Conservation (phyloP, 2,329 filamentous ascomycete species). For the Botrytis aclada region DNA sequence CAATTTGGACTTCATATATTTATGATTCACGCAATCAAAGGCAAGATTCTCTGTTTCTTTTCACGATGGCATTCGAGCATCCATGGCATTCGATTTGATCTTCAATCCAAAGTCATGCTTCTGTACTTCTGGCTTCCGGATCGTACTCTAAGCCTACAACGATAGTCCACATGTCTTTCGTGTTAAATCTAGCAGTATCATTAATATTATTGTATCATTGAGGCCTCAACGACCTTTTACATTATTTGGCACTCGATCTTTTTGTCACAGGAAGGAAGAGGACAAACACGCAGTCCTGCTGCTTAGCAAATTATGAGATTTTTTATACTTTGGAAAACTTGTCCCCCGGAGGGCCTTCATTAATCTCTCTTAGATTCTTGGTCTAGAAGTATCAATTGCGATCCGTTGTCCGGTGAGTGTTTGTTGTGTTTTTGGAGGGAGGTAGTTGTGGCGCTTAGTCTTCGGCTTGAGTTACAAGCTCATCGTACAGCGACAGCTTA, state of each 20-base stretch:
- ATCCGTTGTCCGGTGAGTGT: not conserved
- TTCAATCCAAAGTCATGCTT: not conserved
- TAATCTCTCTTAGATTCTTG: not conserved
- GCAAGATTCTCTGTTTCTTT: not conserved
- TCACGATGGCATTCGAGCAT: not conserved
- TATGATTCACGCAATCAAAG: not conserved
- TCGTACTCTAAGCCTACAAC: not conserved
- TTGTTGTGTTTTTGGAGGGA: rapidly evolving
- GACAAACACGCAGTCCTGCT: not conserved
- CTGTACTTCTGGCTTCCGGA: not conserved
- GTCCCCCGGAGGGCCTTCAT: not conserved
- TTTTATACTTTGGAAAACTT: not conserved
- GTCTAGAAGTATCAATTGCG: not conserved
- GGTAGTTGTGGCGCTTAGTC: not conserved
- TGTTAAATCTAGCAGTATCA: not conserved
- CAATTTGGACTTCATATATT: not conserved
- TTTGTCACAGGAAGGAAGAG: not conserved
- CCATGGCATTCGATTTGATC: not conserved
- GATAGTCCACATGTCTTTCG: not conserved
- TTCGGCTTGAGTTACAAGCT: not conserved
- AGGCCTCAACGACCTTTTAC: not conserved
- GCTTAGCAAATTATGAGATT: not conserved
- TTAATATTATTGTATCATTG: too few relatives aligned
- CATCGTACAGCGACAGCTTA: not conserved
- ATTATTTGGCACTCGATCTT: not conserved